A percentile compares a stretch with the other conserved stretches of the same genome.
Evolutionary conservation across 805 yeast genomes (phyloP).

Genomic region (Isabelozyma heimii): DNA sequence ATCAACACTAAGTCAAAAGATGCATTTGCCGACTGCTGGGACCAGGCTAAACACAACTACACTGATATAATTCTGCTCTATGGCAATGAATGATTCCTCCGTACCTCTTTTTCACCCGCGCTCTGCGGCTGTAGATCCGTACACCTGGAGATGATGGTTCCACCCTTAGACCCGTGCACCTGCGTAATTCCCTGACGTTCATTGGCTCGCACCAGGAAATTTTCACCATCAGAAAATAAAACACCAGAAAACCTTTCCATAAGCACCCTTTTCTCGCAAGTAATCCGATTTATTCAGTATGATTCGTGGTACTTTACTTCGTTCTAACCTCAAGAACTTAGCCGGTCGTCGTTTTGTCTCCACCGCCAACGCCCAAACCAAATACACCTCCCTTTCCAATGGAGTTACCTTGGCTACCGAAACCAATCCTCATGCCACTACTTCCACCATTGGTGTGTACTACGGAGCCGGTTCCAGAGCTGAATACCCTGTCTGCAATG

Average conservation of each 20-base stretch:
- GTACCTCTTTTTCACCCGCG: neutral
- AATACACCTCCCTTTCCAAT: conserved; percentile 68
- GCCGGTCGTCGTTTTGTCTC: conserved; percentile 56
- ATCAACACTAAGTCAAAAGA: conserved; percentile 19
- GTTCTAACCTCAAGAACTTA: conserved; percentile 24
- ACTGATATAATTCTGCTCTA: neutral
- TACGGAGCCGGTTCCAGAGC: conserved; percentile 76
- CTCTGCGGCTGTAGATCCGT: neutral
- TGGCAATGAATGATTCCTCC: neutral
- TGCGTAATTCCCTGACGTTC: neutral
- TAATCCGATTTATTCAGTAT: conserved; percentile 12
- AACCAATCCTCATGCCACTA: conserved; percentile 50
- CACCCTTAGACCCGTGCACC: neutral
- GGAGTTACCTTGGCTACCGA: conserved; percentile 76
- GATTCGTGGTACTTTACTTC: conserved; percentile 43
- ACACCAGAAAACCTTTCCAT: conserved; percentile 1
- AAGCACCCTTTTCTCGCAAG: conserved; percentile 5
- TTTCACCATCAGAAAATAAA: conserved; percentile 8
- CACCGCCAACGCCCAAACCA: conserved; percentile 56
- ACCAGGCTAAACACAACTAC: conserved; percentile 12
- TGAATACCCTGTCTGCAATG: conserved; percentile 79
- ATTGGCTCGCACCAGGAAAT: conserved; percentile 1
- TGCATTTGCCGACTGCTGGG: conserved; percentile 18
- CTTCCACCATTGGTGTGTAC: conserved; percentile 68
- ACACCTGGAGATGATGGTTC: neutral